Conservation (phyloP, 2,329 filamentous ascomycete genomes). For the Microdochium nivale region DNA sequence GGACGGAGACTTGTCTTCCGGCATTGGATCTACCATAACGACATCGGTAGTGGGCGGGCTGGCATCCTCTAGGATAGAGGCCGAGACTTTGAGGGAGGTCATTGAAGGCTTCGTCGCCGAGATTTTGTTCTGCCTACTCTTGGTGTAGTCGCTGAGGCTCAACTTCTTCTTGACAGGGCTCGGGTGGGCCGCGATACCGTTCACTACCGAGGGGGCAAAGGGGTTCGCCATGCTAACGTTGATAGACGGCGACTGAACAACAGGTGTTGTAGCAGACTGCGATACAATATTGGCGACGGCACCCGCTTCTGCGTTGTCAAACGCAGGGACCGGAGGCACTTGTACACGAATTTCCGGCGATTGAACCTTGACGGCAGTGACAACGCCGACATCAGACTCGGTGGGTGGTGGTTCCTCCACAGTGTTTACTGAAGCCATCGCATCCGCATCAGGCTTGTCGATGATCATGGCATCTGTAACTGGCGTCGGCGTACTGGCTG, state of each 20-base stretch:
- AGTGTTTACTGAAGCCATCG: background rate
- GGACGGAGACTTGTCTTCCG: constrained; percentile 16
- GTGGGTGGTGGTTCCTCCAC: constrained; percentile 15
- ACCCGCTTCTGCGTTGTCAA: constrained; percentile 28
- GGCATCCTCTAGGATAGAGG: constrained; percentile 22
- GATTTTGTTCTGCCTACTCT: constrained; percentile 48
- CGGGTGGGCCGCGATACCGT: constrained; percentile 36
- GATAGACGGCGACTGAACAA: constrained; percentile 43
- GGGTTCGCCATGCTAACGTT: constrained; percentile 29
- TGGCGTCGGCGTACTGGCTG: constrained; percentile 4
- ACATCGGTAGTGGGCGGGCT: constrained; percentile 26
- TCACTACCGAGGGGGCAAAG: constrained; percentile 31
- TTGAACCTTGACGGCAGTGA: constrained; percentile 22
- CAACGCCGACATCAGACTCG: constrained; percentile 5
- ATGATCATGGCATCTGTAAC: constrained; percentile 18
- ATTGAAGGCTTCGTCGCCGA: constrained; percentile 32
- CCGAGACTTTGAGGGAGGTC: constrained; percentile 24
- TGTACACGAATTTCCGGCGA: constrained; percentile 43
- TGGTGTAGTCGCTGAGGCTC: constrained; percentile 57
- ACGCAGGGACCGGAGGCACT: constrained; percentile 45
- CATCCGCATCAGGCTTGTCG: constrained; percentile 18
- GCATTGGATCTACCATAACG: constrained; percentile 23
- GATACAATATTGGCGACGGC: background rate
- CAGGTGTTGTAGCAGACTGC: constrained; percentile 29
- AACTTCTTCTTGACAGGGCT: constrained; percentile 61